A percentile compares a stretch with the other conserved stretches of the same genome.
phyloP scores from a whole-genome alignment of 192 early-diverging fungal species.

The Piromyces sp. region DNA sequence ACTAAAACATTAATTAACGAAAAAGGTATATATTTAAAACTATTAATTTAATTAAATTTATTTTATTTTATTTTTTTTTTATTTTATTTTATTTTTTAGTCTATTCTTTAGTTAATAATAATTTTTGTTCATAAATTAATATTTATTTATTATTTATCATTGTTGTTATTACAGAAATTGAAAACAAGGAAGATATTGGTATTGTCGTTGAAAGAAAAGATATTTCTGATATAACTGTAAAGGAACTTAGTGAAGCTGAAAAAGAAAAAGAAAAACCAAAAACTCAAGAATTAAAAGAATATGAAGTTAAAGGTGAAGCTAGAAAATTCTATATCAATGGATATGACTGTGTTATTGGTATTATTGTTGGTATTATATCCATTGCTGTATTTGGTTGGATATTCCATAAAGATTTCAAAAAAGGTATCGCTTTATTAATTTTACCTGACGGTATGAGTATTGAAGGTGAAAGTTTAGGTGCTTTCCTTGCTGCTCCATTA shows the following conservation, averaged over 20 bases:
- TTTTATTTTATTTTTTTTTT: no score
- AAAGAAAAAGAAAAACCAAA: background rate
- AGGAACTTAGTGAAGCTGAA: no score
- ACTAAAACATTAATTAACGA: background rate
- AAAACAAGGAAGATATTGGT: background rate
- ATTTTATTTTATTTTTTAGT: no score
- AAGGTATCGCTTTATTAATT: background rate
- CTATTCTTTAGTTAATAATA: no score
- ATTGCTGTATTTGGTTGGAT: background rate
- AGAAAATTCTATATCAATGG: background rate
- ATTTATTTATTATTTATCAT: no score
- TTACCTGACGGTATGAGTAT: background rate
- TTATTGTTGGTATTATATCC: background rate
- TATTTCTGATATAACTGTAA: background rate
- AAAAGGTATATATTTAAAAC: background rate
- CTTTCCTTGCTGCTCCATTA: background rate
- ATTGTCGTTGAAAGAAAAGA: background rate
- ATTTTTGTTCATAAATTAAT: no score
- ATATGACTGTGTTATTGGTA: background rate
- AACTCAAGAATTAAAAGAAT: background rate
- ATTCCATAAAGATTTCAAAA: background rate
- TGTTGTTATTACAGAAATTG: no score
- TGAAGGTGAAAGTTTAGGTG: background rate
- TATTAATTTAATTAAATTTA: no score
- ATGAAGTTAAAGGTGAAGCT: background rate